A percentile compares a stretch with the other conserved stretches of the same genome.
Evolutionary conservation across 257 asterid genomes (phyloP).

Genomic region (Solanum pinnatisectum): DNA sequence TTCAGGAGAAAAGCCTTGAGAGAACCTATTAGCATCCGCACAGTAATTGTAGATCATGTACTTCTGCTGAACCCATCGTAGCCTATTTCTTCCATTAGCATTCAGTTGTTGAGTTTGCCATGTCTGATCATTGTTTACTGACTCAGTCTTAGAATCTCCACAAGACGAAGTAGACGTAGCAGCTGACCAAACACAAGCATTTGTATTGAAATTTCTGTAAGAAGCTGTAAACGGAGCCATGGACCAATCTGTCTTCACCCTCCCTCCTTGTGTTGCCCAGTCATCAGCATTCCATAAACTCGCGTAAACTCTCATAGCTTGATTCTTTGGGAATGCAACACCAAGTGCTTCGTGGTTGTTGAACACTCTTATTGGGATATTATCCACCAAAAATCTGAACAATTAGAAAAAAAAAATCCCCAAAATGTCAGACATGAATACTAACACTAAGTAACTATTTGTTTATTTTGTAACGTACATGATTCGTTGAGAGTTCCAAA

Average conservation of each 20-base stretch:
- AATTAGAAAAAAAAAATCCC: no score
- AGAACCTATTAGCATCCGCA: not conserved
- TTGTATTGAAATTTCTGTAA: not conserved
- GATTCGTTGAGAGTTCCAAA: no score
- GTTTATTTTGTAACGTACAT: no score
- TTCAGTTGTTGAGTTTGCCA: not conserved
- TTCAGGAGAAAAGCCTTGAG: not conserved
- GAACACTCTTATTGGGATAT: not conserved
- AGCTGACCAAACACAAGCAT: no score
- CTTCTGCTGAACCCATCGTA: not conserved
- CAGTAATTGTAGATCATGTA: not conserved
- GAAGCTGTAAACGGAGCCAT: not conserved
- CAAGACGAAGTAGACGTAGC: no score
- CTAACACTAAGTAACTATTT: no score
- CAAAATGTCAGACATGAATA: no score
- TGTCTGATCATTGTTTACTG: not conserved
- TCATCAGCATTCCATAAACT: not conserved
- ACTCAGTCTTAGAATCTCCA: no score
- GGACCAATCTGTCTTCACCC: not conserved
- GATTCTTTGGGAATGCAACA: not conserved
- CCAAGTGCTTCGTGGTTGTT: not conserved
- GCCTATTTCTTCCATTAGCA: not conserved
- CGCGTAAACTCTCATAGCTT: not conserved
- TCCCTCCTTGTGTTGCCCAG: not conserved
- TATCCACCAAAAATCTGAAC: not conserved